Evolutionary conservation across 2,329 filamentous ascomycete species (phyloP), one percentile per base, ranked within the genome.

Genomic region (Endocalyx cinctus): DNA sequence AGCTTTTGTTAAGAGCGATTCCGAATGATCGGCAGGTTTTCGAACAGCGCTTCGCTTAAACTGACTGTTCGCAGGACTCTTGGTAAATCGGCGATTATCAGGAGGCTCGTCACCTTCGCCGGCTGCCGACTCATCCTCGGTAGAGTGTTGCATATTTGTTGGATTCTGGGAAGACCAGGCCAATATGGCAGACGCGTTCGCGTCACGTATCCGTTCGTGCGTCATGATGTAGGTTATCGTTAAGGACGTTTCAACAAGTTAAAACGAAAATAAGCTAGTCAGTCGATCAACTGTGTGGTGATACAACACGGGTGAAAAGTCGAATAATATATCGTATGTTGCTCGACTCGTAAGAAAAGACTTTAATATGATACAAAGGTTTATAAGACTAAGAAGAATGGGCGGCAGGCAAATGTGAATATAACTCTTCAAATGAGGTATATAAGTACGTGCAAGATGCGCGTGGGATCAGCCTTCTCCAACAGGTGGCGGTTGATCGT

Each of bases 71-170:
- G 38, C 27, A 41, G 46, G 33, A 45, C 40, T 53, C 46, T 37
- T 42, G 48, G 38, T 58, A 42, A 42, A 43, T 29, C 43, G 45
- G 54, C 63, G 52, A 63, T 23, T 8, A 23, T 96, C 89, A 50
- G 89, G 88, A 31, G 89, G 89, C 61, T 97, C 90, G 60, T 97
- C 90, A 31, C 81, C 72, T 52, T 96, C 90, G n/a, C n/a, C n/a
- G 45, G 84, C 76, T 38, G 72, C 65, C 47, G 79, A 59, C 36
- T 95, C 88, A 38, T 77, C 74, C 43, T 73, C 67, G 13, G 60
- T 52, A 16, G 61, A 58, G 22, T 61, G 54, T 45, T 65, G 61
- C 50, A 65, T 58, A 30, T 63, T 65, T 40, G 62, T 57, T n/a
- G n/a, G n/a, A 30, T 62, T 55, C 34, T 68, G 63, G 23, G 66